Percentiles rank a stretch among this genome's conserved stretches.
Conservation (phyloP, 495 filamentous ascomycete genomes). For the Neurospora sp. region DNA sequence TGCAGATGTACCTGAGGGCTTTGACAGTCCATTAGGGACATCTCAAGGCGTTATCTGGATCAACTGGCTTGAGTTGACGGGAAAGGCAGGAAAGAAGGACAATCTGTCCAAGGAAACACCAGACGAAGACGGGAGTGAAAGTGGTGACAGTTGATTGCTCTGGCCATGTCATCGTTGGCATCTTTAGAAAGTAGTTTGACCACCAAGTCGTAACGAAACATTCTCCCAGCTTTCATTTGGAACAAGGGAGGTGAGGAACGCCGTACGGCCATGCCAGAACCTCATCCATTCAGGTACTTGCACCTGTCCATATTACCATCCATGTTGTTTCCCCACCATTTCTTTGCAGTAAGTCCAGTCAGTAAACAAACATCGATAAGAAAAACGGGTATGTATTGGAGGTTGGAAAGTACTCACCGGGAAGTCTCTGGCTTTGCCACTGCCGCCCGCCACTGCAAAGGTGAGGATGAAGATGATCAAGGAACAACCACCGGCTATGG, state of each 20-base stretch:
- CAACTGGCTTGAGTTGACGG: neutral
- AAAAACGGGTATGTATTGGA: neutral
- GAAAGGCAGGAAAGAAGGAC: neutral
- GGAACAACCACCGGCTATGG: conserved; percentile 42
- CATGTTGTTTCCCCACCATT: neutral
- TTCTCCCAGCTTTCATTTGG: neutral
- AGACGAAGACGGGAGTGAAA: neutral
- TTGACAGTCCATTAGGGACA: neutral
- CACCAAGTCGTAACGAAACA: neutral
- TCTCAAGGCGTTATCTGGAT: neutral
- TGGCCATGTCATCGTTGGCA: neutral
- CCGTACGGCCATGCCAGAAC: neutral
- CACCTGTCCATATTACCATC: neutral
- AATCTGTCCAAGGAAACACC: neutral
- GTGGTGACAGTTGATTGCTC: neutral
- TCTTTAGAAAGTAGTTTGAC: neutral
- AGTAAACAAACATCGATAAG: neutral
- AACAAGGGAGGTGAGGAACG: neutral
- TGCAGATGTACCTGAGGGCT: neutral
- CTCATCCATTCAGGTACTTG: neutral
- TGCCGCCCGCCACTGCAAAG: conserved; percentile 45
- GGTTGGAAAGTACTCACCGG: conserved; percentile 13
- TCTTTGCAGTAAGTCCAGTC: neutral
- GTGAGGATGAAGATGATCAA: conserved; percentile 44
- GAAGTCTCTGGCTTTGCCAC: conserved; percentile 20